Evolutionary conservation across 805 yeast genomes (phyloP).

Genomic region (Kazachstania bromeliacearum): DNA sequence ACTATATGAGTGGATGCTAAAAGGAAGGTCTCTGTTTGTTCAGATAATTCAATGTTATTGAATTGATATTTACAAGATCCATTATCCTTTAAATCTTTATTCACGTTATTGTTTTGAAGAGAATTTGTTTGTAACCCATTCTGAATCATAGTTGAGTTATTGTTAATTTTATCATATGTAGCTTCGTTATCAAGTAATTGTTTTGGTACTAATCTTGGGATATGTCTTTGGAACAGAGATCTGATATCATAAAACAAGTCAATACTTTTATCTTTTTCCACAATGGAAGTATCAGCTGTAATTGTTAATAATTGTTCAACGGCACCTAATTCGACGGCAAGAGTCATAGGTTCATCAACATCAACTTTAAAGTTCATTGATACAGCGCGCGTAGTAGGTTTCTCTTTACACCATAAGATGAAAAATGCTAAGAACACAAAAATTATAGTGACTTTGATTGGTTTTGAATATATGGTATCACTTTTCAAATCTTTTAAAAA

Average conservation of each 20-base stretch:
- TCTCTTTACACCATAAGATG: slow-evolving; percentile 56
- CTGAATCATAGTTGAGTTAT: slow-evolving; percentile 2
- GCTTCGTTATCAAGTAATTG: slow-evolving; percentile 39
- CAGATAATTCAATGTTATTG: slow-evolving; percentile 16
- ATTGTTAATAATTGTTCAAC: slow-evolving; percentile 56
- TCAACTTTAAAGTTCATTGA: slow-evolving; percentile 45
- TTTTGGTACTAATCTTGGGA: slow-evolving; percentile 47
- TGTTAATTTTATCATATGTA: not conserved
- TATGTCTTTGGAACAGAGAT: slow-evolving; percentile 53
- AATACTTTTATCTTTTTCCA: slow-evolving; percentile 32
- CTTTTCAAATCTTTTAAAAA: slow-evolving; percentile 32
- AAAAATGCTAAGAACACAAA: slow-evolving; percentile 48
- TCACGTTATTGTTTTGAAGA: not conserved
- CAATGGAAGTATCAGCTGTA: slow-evolving; percentile 45
- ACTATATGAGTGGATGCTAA: slow-evolving; percentile 40
- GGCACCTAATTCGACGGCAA: slow-evolving; percentile 55
- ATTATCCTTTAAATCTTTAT: not conserved
- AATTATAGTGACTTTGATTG: slow-evolving; percentile 40
- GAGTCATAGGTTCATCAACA: slow-evolving; percentile 51
- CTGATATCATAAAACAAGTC: slow-evolving; percentile 56
- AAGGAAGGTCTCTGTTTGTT: slow-evolving; percentile 25
- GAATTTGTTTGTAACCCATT: not conserved
- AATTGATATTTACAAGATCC: slow-evolving; percentile 4
- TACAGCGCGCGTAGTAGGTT: slow-evolving; percentile 32
- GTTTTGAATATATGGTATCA: slow-evolving; percentile 36